Evolutionary conservation across 2,329 filamentous ascomycete species (phyloP), one percentile per base, ranked within the genome.

Genomic region (Pezizomycotina sp.): DNA sequence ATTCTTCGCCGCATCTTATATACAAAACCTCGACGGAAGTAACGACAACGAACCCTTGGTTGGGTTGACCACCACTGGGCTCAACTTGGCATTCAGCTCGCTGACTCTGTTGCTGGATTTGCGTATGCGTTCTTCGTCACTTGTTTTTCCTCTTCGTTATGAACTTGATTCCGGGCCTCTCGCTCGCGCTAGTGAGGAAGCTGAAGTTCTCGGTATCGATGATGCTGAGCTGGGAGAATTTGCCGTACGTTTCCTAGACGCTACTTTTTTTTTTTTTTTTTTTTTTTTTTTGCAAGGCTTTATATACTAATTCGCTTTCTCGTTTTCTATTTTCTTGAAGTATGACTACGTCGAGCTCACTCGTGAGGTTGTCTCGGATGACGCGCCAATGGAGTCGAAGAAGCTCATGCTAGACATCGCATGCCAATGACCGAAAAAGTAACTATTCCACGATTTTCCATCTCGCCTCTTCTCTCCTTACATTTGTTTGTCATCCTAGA

Each of bases 181-280:
- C 69, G 38, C 71, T 92, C 77, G 82, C 31, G 75, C 74, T 0
- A 66, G 62, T 9, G 75, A 81, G 49, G 77, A 89, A 46, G 77
- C 80, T 23, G 82, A 92, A 58, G 73, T 83, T 33, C 62, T 82
- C 26, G 82, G 82, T 48, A 83, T 91, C 42, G 82, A 92, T 52
- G 83, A 92, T 51, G 74, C 78, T 15, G 82, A 92, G 59, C 80
- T 92, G 52, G 83, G 83, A 55, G 83, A 92, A 61, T 92, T 89
- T 55, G 83, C 81, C n/a, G 66, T 68, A 62, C 55, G 65, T 62
- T 36, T 27, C 8, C 15, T 24, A 14, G 10, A 26, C 18, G n/a
- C n/a, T n/a, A n/a, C n/a, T n/a, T 35, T 20, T 4, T 3, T 25
- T 14, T 13, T 26, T 15, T 6, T 2, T 19, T 23, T n/a, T 4